Evolutionary conservation across 2,329 filamentous ascomycete species (phyloP).

Genomic region (Chrysoporthe puriensis): DNA sequence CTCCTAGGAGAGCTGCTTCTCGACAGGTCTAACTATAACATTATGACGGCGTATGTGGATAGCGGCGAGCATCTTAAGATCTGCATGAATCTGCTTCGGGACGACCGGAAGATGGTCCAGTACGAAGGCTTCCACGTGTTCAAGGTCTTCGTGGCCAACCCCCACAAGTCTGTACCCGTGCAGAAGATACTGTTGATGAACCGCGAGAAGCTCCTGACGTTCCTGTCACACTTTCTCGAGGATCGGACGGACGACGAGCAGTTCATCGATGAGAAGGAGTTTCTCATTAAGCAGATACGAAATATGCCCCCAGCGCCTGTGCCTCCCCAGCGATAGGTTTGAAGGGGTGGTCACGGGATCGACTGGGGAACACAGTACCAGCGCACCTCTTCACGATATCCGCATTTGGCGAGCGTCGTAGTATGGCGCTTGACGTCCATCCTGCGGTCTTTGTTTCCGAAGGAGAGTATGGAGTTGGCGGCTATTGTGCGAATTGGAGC

Average conservation of each 20-base stretch:
- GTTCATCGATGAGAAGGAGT: slow-evolving; percentile 97
- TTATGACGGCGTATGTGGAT: slow-evolving; percentile 98
- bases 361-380: slow-evolving; percentile 23
- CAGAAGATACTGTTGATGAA: slow-evolving; percentile 97
- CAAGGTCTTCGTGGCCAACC: slow-evolving; percentile 99
- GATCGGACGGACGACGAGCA: slow-evolving; percentile 97
- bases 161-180: slow-evolving; percentile 95
- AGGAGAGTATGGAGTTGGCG: slow-evolving; percentile 21
- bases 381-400: neutral
- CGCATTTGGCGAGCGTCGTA: neutral
- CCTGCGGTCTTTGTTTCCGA: slow-evolving; percentile 3
- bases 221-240: slow-evolving; percentile 89
- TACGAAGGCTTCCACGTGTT: slow-evolving; percentile 99
- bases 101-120: slow-evolving; percentile 98
- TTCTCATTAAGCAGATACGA: slow-evolving; percentile 91
- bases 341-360: slow-evolving; percentile 10
- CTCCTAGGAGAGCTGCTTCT: slow-evolving; percentile 92
- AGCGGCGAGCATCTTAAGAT: slow-evolving; percentile 95
- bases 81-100: slow-evolving; percentile 94
- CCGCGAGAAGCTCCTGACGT: slow-evolving; percentile 84
- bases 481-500: slow-evolving; percentile 6
- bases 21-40: slow-evolving; percentile 93
- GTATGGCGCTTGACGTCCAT: slow-evolving; percentile 8
- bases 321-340: slow-evolving; percentile 48
- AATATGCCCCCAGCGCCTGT: slow-evolving; percentile 66